Percentiles rank a stretch among this genome's conserved stretches.
Conservation (phyloP, 208 protist species). For the Crithidia sp. region DNA sequence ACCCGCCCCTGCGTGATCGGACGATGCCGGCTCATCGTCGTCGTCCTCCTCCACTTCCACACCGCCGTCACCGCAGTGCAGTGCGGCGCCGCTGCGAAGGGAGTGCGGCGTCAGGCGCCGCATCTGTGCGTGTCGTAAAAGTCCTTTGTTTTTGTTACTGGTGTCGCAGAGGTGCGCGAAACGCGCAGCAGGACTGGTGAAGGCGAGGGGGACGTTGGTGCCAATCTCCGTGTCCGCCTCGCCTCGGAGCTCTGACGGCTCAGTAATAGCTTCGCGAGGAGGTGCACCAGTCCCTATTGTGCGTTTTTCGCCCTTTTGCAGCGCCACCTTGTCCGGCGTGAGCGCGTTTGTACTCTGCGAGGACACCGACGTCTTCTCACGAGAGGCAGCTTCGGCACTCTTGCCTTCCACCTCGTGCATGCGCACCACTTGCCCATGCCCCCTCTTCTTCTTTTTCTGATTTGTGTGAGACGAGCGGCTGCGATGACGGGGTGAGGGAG, state of each 20-base stretch:
- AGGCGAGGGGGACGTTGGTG: constrained; percentile 1
- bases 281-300: too few relatives aligned
- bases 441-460: background rate
- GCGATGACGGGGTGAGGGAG: background rate
- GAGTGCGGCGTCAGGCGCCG: background rate
- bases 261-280: too few relatives aligned
- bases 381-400: background rate
- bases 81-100: background rate
- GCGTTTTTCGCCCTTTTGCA: background rate
- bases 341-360: constrained; percentile 33
- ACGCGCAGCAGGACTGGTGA: constrained; percentile 15
- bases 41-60: background rate
- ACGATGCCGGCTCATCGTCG: background rate
- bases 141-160: constrained; percentile 19
- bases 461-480: background rate
- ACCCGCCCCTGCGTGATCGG: background rate
- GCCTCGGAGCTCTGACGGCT: too few relatives aligned
- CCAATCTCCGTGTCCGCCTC: background rate
- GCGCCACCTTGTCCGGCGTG: constrained; percentile 16
- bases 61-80: background rate
- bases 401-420: constrained; percentile 15
- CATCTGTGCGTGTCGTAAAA: background rate
- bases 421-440: background rate
- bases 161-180: background rate
- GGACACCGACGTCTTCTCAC: constrained; percentile 14